Evolutionary conservation across 2,329 filamentous ascomycete genomes (phyloP).

Genomic region (Bertia moriformis): DNA sequence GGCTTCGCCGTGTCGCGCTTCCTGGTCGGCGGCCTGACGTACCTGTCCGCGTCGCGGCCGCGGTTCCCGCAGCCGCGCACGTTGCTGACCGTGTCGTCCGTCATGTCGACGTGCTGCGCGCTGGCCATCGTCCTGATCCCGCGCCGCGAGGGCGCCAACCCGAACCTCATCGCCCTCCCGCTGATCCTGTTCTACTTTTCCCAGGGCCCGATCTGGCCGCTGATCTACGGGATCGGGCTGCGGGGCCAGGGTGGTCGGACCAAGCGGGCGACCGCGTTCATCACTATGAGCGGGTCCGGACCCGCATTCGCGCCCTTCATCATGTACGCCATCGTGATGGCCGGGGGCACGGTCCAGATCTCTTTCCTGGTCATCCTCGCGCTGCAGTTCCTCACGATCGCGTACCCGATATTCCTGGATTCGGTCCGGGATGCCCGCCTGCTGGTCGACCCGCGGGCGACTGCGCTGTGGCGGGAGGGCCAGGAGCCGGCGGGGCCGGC

Average conservation of each 20-base stretch:
- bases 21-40: conserved; percentile 49
- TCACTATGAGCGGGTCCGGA: conserved; percentile 63
- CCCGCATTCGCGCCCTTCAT: conserved; percentile 64
- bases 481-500: not conserved
- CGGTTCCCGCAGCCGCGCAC: conserved; percentile 53
- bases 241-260: conserved; percentile 68
- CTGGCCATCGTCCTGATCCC: conserved; percentile 30
- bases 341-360: conserved; percentile 43
- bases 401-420: conserved; percentile 33
- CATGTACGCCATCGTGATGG: conserved; percentile 50
- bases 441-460: conserved; percentile 22
- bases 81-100: conserved; percentile 48
- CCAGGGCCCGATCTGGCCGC: conserved; percentile 70
- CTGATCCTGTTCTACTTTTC: conserved; percentile 63
- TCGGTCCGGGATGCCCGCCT: conserved; percentile 27
- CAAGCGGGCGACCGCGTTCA: conserved; percentile 63
- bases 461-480: not conserved
- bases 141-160: conserved; percentile 20
- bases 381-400: conserved; percentile 27
- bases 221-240: conserved; percentile 67
- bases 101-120: conserved; percentile 42
- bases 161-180: conserved; percentile 40
- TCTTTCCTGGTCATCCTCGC: conserved; percentile 50
- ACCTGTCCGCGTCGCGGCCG: conserved; percentile 25
- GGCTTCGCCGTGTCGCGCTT: conserved; percentile 65